Base-by-base conservation (phyloP, 768 basidiomycete genomes). In the Udeniomyces megalosporus region DNA sequence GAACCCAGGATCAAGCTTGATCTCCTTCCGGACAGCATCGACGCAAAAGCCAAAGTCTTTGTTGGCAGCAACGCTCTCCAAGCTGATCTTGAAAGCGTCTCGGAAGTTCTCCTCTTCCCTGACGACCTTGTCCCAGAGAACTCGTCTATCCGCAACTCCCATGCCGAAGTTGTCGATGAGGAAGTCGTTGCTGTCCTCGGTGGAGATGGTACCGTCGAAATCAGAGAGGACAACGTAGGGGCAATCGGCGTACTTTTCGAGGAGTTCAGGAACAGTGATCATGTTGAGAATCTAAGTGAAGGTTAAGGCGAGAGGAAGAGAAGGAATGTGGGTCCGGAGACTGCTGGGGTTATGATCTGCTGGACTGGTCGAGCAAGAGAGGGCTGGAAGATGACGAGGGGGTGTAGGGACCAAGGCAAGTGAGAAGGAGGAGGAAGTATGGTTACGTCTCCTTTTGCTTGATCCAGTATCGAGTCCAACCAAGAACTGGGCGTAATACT, bases 1-100 rank as follows among this genome's bases (percentile, higher is more conserved):
- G 78, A 99, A 99, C 15, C 90, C 90, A 2, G 81, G 74, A 74
- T 96, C 91, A 42, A 93, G 79, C 62, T 79, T 79, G 75, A 93
- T 90, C 70, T 87, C 63, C 51, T 63, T 63, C 12, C 49, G 28
- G 24, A 58, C 44, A 34, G 56, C 31, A 1, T 5, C 47, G n/a
- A 63, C 62, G n/a, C 31, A 22, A 63, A 63, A 0, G 38, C 53
- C 1, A 63, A n/a, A 1, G 38, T 50, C 11, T 3, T 8, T 2
- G 38, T n/a, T n/a, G n/a, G n/a, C n/a, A n/a, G n/a, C 38, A 6
- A 52, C 62, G 32, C 47, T 50, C 24, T 62, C 38, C 24, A 63
- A 34, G n/a, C 22, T 22, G 47, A 38, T 35, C 29, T 46, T 20
- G 62, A 63, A 63, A 10, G 56, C 55, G 50, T 63, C 62, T 32